These are phyloP conservation scores for Zygotorulaspora chibaensis DNA, from an alignment of 805 yeast species.

Conservation along the genomic window DNA sequence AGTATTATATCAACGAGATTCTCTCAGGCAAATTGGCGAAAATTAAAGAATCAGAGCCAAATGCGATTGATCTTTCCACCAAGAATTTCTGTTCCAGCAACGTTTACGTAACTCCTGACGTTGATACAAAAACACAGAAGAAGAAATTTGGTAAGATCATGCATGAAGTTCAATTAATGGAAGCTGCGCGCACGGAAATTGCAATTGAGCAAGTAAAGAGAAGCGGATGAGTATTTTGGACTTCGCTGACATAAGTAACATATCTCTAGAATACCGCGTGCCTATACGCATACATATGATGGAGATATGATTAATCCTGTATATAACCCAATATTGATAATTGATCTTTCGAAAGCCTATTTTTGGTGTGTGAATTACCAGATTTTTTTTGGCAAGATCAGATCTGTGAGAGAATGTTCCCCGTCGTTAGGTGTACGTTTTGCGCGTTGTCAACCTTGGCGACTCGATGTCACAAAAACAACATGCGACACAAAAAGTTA, in stretches of 20 bases:
- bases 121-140: slow-evolving; percentile 44
- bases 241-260: background rate
- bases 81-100: slow-evolving; percentile 57
- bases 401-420: too few species aligned
- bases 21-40: slow-evolving; percentile 33
- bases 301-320: slow-evolving; percentile 6
- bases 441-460: too few species aligned
- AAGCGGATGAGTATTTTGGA: background rate
- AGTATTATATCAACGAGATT: slow-evolving; percentile 28
- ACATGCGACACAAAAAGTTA: too few species aligned
- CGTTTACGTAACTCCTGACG: slow-evolving; percentile 49
- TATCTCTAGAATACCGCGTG: background rate
- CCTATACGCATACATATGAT: background rate
- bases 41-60: slow-evolving; percentile 65
- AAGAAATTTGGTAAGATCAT: slow-evolving; percentile 45
- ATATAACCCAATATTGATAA: slow-evolving; percentile 1
- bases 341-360: background rate
- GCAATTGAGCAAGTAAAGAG: slow-evolving; percentile 24
- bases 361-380: too few species aligned
- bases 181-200: slow-evolving; percentile 22
- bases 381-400: too few species aligned
- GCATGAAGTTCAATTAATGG: slow-evolving; percentile 40
- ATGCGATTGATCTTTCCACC: slow-evolving; percentile 60
- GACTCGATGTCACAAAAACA: too few species aligned
- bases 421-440: too few species aligned